Base-by-base conservation (phyloP, 495 filamentous ascomycete species). In the Aspergillus incahuasiensis region DNA sequence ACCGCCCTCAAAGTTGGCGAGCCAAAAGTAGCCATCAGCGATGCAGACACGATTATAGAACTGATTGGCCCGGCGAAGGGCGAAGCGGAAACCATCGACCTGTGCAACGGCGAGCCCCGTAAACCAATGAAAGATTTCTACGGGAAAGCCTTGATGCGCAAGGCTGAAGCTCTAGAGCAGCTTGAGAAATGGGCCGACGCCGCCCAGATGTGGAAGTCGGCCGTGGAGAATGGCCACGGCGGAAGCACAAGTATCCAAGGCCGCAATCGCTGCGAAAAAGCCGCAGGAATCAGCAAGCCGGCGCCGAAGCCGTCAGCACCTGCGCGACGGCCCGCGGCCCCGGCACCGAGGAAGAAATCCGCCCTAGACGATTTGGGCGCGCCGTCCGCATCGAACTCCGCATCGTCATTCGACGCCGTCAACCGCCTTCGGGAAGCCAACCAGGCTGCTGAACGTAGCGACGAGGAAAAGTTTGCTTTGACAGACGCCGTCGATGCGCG, bases 141-240 rank as follows among this genome's bases (percentile, higher is more conserved):
- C 68, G 89, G 88, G 46, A 97, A 97, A 70, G 92, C 91, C 0
- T 76, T 96, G 40, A 91, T 86, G 69, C 86, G 95, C 53, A 97
- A 97, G 75, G 94, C 95, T 13, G 95, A 97, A 68, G 92, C 89
- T 1, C 78, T 97, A 25, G 94, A 98, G 72, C 89, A 97, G 62
- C 85, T 98, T 64, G 94, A 98, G 74, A 88, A 87, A 65, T 98
- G 94, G 92, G 65, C 70, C 2, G 92, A 97, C 25, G 95, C 94
- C 3, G 84, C 81, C 0, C 75, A 80, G 18, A 80, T 85, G 0
- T 98, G 94, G 94, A 84, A 84, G 57, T 73, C 80, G 20, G 91
- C 89, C 22, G 87, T 97, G 15, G 89, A 94, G 68, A 82, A 83
- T 5, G 89, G 91, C 6, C 81, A 95, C 7, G 92, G 94, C 35